Conservation (phyloP, 2,329 filamentous ascomycete species). For the Drechslerella coelobrocha region DNA sequence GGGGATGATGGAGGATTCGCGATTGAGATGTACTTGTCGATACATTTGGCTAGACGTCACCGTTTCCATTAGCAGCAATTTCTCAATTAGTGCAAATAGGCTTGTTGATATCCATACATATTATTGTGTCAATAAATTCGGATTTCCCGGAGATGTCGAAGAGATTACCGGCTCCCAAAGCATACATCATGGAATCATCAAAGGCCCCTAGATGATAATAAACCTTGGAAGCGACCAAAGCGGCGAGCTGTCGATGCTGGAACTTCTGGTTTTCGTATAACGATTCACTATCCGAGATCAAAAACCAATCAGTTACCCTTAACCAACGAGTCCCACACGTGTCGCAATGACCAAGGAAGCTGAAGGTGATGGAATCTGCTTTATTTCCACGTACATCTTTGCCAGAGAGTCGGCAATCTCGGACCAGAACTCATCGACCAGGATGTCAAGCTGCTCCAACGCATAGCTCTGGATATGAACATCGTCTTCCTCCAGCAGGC, state of each 20-base stretch:
- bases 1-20: constrained; percentile 58
- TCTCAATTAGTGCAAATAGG: neutral
- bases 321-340: constrained; percentile 34
- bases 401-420: constrained; percentile 91
- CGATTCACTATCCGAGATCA: constrained; percentile 73
- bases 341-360: constrained; percentile 21
- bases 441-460: constrained; percentile 90
- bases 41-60: constrained; percentile 73
- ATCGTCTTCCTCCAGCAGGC: constrained; percentile 94
- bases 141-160: constrained; percentile 90
- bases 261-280: constrained; percentile 97
- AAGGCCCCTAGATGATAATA: constrained; percentile 99
- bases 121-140: constrained; percentile 98
- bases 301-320: constrained; percentile 17
- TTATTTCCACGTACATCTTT: constrained; percentile 75
- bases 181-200: constrained; percentile 99
- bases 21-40: constrained; percentile 94
- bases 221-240: constrained; percentile 93
- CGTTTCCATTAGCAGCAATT: constrained; percentile 28
- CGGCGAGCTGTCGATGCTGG: constrained; percentile 89
- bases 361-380: constrained; percentile 1
- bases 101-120: constrained; percentile 65
- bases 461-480: constrained; percentile 93
- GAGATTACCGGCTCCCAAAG: constrained; percentile 88
- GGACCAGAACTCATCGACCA: constrained; percentile 97